Percentiles rank a stretch among this genome's conserved stretches.
Conservation (phyloP, 2,329 filamentous ascomycete genomes). For the Ampelomyces quisqualis region DNA sequence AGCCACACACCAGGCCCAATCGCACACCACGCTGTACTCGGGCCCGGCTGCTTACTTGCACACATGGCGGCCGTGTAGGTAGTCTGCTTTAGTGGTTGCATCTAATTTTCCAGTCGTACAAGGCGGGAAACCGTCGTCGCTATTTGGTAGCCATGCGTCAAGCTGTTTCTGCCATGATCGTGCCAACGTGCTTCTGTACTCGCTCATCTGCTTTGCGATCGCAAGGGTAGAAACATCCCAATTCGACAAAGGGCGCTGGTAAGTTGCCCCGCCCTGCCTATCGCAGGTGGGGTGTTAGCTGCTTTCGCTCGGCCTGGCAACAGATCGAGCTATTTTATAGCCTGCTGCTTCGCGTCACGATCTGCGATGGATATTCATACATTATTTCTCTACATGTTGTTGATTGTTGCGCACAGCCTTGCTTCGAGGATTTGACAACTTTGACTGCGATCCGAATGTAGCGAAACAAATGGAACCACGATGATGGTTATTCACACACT, state of each 20-base stretch:
- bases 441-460: not conserved
- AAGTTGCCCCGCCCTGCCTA: constrained; percentile 16
- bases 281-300: constrained; percentile 10
- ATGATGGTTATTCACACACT: constrained; percentile 28
- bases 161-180: constrained; percentile 9
- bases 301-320: constrained; percentile 17
- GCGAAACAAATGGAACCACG: constrained; percentile 17
- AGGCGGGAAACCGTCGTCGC: constrained; percentile 6
- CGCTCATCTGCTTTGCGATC: no score
- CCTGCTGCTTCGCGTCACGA: constrained; percentile 12
- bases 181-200: constrained; percentile 8
- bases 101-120: constrained; percentile 10
- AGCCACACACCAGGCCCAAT: constrained; percentile 18
- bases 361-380: no score
- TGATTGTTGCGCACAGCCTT: not conserved
- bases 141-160: no score
- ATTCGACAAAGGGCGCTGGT: constrained; percentile 18
- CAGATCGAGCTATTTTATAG: constrained; percentile 13
- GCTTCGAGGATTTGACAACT: not conserved
- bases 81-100: constrained; percentile 5
- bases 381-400: no score
- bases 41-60: constrained; percentile 26
- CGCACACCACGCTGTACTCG: constrained; percentile 22
- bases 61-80: constrained; percentile 5
- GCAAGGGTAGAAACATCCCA: constrained; percentile 14